Evolutionary conservation across 2,329 filamentous ascomycete species (phyloP).

Genomic region (Moelleriella libera): DNA sequence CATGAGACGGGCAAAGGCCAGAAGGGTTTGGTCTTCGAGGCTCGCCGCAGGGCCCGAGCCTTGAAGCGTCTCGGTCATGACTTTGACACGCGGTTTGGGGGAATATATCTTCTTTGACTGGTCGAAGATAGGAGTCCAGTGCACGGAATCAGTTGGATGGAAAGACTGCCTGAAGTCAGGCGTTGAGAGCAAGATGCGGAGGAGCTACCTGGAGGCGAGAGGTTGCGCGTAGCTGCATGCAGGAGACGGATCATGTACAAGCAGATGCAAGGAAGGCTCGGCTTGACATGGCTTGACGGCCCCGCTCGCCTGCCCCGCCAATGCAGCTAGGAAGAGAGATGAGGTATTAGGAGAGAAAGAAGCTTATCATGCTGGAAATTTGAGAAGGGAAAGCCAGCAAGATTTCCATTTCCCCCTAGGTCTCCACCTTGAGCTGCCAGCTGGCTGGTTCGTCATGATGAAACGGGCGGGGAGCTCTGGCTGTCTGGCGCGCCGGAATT

Average conservation of each 20-base stretch:
- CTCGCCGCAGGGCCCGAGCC: slow-evolving; percentile 16
- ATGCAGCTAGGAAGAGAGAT: too few species aligned
- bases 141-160: too few species aligned
- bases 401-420: background rate
- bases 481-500: background rate
- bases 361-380: background rate
- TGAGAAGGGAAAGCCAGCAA: slow-evolving; percentile 1
- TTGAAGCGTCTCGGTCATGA: slow-evolving; percentile 21
- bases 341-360: background rate
- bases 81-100: background rate
- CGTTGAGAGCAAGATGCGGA: too few species aligned
- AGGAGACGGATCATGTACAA: too few species aligned
- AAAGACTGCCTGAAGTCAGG: too few species aligned
- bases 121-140: too few species aligned
- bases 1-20: slow-evolving; percentile 80
- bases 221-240: too few species aligned
- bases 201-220: too few species aligned
- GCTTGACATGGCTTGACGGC: too few species aligned
- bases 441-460: background rate
- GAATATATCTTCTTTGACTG: too few species aligned
- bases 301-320: too few species aligned
- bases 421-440: background rate
- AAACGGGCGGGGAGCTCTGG: background rate
- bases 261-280: too few species aligned
- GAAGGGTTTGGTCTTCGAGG: slow-evolving; percentile 51